Base-by-base conservation (phyloP, 805 yeast species). In the Torulaspora franciscae region DNA sequence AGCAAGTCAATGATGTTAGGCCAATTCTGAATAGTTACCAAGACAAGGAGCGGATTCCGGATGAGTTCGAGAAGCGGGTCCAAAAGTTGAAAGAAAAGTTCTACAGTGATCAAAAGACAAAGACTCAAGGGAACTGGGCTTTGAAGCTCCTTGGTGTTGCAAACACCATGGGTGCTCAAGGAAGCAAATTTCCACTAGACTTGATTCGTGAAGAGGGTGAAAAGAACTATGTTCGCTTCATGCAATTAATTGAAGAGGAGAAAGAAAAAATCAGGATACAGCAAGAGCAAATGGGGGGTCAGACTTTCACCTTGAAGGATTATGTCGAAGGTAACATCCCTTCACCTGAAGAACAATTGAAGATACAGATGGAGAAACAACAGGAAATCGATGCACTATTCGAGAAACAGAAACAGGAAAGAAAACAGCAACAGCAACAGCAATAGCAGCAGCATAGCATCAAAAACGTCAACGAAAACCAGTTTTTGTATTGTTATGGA, bases 201-300 rank as follows among this genome's bases (percentile, higher is more conserved):
- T 64, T 80, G 45, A 81, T 90, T 54, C 84, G 97, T 64, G 95
- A 88, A 63, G 91, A 86, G 63, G 96, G 96, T 57, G 95, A 88
- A 68, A 79, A 80, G 70, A 88, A 86, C 65, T 91, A 88, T 66
- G 81, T 83, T 57, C 80, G 81, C 56, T 85, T 88, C 80, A 81
- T 81, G 69, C 80, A 84, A 67, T 73, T 86, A 58, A 75, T 89
- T 56, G 87, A 83, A 59, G 96, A 90, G 71, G 95, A 91, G 67
- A 88, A 81, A 54, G 79, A 75, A 52, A 71, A 71, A 54, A 60
- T 71, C 51, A 66, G 72, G 48, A 83, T 81, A 59, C 79, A 83
- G 62, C 85, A 85, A 67, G 91, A 85, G 61, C 78, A 86, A 61
- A 74, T 85, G 71, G 89, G 89, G 49, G 83, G 80, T 51, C 88